Evolutionary conservation across 2,329 filamentous ascomycete species (phyloP).

Genomic region (Aspergillus flavus): DNA sequence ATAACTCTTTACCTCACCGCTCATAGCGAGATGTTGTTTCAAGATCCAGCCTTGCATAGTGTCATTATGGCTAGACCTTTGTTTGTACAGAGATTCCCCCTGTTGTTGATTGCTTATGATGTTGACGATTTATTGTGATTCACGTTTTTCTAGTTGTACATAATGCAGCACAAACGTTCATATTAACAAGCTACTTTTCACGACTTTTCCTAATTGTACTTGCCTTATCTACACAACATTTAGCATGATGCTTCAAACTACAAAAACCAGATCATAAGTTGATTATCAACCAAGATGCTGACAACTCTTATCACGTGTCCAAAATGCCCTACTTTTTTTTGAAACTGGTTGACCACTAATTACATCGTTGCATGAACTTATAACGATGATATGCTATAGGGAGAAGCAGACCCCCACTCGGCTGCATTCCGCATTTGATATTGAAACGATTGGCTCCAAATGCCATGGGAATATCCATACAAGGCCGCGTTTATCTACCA

Average conservation of each 20-base stretch:
- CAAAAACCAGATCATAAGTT: neutral
- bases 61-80: conserved; percentile 1
- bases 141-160: neutral
- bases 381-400: too few species aligned
- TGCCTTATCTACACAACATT: neutral
- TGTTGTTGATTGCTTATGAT: conserved; percentile 6
- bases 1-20: neutral
- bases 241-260: neutral
- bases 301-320: neutral
- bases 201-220: too few species aligned
- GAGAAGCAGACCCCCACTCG: too few species aligned
- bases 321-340: too few species aligned
- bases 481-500: too few species aligned
- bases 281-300: neutral
- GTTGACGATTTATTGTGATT: neutral
- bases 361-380: too few species aligned
- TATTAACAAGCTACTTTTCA: neutral
- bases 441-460: too few species aligned
- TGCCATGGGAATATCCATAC: too few species aligned
- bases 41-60: conserved; percentile 5
- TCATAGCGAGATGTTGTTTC: conserved; percentile 2
- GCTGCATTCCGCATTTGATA: too few species aligned
- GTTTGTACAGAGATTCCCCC: conserved; percentile 12
- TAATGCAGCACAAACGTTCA: neutral
- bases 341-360: too few species aligned